A percentile compares a stretch with the other conserved stretches of the same genome.
These are phyloP conservation scores for Agrocybe praecox DNA, from an alignment of 768 basidiomycete genomes.

Conservation along the genomic window DNA sequence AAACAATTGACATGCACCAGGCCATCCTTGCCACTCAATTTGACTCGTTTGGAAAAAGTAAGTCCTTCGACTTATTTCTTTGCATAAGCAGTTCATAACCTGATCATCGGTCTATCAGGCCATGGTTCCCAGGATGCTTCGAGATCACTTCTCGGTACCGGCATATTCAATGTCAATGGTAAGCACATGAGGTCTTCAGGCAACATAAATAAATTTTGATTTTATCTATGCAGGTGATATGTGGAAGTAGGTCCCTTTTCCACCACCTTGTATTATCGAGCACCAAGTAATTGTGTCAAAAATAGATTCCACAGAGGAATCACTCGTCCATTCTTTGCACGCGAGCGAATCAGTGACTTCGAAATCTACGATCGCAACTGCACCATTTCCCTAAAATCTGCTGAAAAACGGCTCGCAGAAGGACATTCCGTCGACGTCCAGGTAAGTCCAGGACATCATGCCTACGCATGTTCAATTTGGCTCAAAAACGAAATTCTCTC, in stretches of 20 bases:
- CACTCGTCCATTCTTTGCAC: conserved; percentile 71
- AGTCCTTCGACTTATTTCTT: not conserved
- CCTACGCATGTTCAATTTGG: too few relatives aligned
- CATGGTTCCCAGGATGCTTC: conserved; percentile 26
- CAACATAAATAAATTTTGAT: too few relatives aligned
- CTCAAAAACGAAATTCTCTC: too few relatives aligned
- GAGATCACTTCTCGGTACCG: conserved; percentile 48
- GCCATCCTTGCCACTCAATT: conserved; percentile 53
- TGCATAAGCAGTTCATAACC: not conserved
- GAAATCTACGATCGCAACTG: conserved; percentile 62
- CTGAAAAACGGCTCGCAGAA: conserved; percentile 43
- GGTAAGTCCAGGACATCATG: conserved; percentile 30
- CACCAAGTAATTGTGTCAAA: not conserved
- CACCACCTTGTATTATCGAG: not conserved
- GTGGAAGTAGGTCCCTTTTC: conserved; percentile 56
- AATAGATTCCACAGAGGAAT: conserved; percentile 62
- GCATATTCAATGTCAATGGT: conserved; percentile 67
- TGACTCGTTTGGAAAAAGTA: conserved; percentile 47
- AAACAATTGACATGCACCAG: conserved; percentile 17
- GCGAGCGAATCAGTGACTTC: conserved; percentile 62
- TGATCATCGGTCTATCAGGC: conserved; percentile 15
- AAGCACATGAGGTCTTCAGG: too few relatives aligned
- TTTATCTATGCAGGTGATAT: too few relatives aligned
- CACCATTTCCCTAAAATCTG: conserved; percentile 44
- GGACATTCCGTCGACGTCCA: conserved; percentile 64